Conservation (phyloP, 495 filamentous ascomycete genomes). For the Tuber indicum region DNA sequence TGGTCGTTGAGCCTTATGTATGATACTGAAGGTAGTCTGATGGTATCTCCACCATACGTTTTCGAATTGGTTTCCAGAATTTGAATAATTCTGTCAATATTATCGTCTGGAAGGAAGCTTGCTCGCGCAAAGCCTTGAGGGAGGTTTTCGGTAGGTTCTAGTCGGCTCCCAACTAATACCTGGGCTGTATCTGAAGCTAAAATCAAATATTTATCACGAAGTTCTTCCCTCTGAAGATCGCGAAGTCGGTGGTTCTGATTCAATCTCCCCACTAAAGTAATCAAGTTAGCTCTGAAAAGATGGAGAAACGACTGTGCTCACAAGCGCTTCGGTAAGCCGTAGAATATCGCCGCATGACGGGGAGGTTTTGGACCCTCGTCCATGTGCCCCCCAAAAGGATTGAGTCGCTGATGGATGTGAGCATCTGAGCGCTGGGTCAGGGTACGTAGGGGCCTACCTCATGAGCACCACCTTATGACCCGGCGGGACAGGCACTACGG, state of each 20-base stretch:
- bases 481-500: conserved; percentile 14
- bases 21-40: not conserved
- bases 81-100: not conserved
- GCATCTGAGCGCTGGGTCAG: not conserved
- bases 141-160: not conserved
- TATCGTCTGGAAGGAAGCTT: not conserved
- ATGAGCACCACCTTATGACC: conserved; percentile 20
- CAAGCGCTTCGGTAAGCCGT: not conserved
- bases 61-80: conserved; percentile 1
- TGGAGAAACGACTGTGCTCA: not conserved
- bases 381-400: not conserved
- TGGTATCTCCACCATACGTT: not conserved
- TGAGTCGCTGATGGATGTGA: not conserved
- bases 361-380: not conserved
- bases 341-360: not conserved
- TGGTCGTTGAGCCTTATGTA: conserved; percentile 1
- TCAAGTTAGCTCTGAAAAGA: not conserved
- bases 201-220: not conserved
- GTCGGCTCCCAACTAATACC: not conserved
- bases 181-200: not conserved
- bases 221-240: not conserved
- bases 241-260: not conserved
- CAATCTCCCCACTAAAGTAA: not conserved
- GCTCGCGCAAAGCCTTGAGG: not conserved
- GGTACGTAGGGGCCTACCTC: conserved; percentile 10